Evolutionary conservation across 352 stramenopile genomes (phyloP), one percentile per base, ranked within the genome.

Genomic region (Phytopythium chamaehyphon): DNA sequence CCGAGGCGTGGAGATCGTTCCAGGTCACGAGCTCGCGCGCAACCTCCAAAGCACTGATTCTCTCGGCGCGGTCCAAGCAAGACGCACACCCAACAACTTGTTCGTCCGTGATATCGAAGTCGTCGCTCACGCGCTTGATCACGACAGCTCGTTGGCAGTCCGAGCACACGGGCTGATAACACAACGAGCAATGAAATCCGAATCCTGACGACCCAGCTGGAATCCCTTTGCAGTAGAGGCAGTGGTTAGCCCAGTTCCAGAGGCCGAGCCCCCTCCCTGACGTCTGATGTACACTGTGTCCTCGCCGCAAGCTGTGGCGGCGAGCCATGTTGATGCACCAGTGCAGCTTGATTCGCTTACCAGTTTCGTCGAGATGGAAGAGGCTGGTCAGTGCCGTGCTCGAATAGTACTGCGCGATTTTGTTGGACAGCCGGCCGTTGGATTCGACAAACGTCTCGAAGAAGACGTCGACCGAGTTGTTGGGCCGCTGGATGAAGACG

Each of bases 141-240:
- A 62, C 70, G 54, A 59, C 61, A n/a, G 44, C 59, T 9, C 70
- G 53, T 14, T 63, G 60, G 40, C 66, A 76, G 33, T 62, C 64
- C 31, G 66, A 69, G 51, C 66, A 75, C 45, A 72, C 60, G 15
- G 55, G 61, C 16, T 62, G 53, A 51, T 72, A 43, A 36, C 66
- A 75, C 28, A 75, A 28, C 2, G 44, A 45, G 38, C 66, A 76
- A 33, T 9, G 28, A 9, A 9, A 5, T 5, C 9, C 28, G 5
- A 9, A 33, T 33, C 28, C 28, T 33, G 28, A 33, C 28, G 28
- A 9, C 9, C 28, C 28, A 33, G 28, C 28, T 33, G 28, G 28
- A 33, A 33, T 33, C 28, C 28, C 28, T 33, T 33, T 33, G 28
- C 28, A 33, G 28, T 33, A 33, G 28, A 33, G 28, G 28, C 28